Evolutionary conservation across 2,329 filamentous ascomycete genomes (phyloP), one percentile per base, ranked within the genome.

Genomic region (Fusarium odoratissimum): DNA sequence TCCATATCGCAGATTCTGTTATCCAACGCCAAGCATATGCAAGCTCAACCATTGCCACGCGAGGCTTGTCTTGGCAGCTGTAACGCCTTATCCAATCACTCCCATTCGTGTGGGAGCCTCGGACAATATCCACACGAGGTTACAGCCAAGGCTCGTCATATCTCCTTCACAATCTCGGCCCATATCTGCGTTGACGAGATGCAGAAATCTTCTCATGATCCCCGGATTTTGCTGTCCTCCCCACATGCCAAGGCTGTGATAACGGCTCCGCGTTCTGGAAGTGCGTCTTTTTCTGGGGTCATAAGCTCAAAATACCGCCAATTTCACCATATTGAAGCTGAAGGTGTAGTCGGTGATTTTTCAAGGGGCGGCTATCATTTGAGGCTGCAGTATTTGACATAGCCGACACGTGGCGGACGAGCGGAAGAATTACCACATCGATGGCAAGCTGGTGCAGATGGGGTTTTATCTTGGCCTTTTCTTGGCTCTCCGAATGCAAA

Each of bases 391-490:
- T 6, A 46, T 7, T n/a, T 16, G 30, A 40, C 56, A 55, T 51
- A 45, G 44, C 33, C 51, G 44, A 54, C 64, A 54, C 51, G 63
- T 57, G 66, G 66, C 64, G 66, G 66, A 42, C 66, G 66, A 69
- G 25, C 63, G 66, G 66, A 68, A 61, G 30, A 37, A 49, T 42
- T 54, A 49, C 51, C 23, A 28, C 19, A 67, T 61, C 28, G 13
- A 41, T 42, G 45, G 57, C 45, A 33, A 63, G 33, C 17, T 23
- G 21, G 17, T 41, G 17, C 25, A 64, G 25, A 56, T 45, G 31
- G 30, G 28, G 33, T 3, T 5, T 37, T 35, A 48, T 28, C 66
- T 69, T 69, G 63, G 65, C 62, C 30, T 10, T 56, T 45, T 45
- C 63, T 61, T 67, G 57, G 48, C 40, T 46, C 30, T 28, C 31